Conservation (phyloP, 2,329 filamentous ascomycete species). For the Penicillium sp. region DNA sequence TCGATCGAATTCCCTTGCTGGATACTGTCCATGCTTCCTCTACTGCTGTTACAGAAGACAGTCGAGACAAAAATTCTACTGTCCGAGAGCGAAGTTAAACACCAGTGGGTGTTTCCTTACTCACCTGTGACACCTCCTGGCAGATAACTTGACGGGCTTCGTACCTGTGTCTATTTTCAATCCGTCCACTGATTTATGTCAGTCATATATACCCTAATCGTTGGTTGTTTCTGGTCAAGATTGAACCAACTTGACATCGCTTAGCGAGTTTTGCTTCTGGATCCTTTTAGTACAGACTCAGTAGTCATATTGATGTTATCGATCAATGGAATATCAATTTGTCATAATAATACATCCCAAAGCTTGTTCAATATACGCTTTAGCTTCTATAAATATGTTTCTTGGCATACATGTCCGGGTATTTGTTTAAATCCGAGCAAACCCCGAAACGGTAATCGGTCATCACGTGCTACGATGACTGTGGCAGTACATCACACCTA, state of each 20-base stretch:
- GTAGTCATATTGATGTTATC: background rate
- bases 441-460: constrained; percentile 17
- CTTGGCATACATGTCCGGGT: background rate
- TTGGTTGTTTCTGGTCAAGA: background rate
- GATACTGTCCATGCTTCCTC: constrained; percentile 29
- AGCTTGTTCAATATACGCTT: background rate
- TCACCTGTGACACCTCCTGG: constrained; percentile 18
- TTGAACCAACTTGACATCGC: background rate
- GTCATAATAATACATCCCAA: too few relatives aligned
- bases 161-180: background rate
- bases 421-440: constrained; percentile 13
- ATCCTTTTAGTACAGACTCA: background rate
- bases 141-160: background rate
- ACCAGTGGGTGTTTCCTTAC: constrained; percentile 4
- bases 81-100: constrained; percentile 29
- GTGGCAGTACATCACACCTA: constrained; percentile 12
- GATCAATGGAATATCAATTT: background rate
- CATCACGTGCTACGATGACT: constrained; percentile 25
- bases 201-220: constrained; percentile 6
- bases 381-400: background rate
- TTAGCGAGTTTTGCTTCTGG: background rate
- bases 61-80: constrained; percentile 6
- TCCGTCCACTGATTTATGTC: background rate
- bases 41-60: constrained; percentile 25
- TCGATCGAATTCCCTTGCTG: constrained; percentile 40